A percentile compares a stretch with the other conserved stretches of the same genome.
These are phyloP conservation scores for Fusarium virguliforme DNA, from an alignment of 2,329 filamentous ascomycete species.

Conservation along the genomic window DNA sequence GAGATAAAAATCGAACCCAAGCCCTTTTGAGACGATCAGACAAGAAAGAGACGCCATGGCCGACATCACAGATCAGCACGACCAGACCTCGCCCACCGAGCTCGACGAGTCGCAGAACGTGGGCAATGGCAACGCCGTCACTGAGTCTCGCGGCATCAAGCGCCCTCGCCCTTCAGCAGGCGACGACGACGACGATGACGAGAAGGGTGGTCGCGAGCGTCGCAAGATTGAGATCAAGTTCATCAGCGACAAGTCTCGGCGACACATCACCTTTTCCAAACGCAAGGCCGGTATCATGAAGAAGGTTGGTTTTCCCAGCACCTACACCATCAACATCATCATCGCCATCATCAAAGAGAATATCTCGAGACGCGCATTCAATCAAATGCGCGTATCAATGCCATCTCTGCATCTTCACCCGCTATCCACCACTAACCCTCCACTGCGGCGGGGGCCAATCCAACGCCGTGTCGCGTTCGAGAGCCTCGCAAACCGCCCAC, in stretches of 20 bases:
- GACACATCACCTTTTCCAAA: conserved; percentile 99
- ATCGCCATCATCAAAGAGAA: not conserved
- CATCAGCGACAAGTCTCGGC: conserved; percentile 99
- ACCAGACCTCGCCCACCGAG: conserved; percentile 81
- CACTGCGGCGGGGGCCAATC: not conserved
- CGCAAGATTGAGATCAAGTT: conserved; percentile 99
- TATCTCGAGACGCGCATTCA: conserved; percentile 12
- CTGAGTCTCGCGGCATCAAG: conserved; percentile 89
- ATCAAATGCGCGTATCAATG: conserved; percentile 3
- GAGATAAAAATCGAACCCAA: conserved; percentile 46
- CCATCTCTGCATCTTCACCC: not conserved
- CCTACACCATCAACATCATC: conserved; percentile 10
- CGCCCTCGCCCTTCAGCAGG: conserved; percentile 85
- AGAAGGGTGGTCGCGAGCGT: conserved; percentile 97
- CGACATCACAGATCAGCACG: conserved; percentile 85
- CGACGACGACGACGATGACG: conserved; percentile 97
- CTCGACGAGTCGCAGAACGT: conserved; percentile 80
- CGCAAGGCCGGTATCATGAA: conserved; percentile 99
- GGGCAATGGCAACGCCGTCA: conserved; percentile 80
- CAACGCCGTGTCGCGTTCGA: conserved; percentile 27
- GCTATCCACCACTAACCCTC: not conserved
- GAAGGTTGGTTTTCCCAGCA: conserved; percentile 78
- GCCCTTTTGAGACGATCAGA: conserved; percentile 43
- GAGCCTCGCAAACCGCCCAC: conserved; percentile 14
- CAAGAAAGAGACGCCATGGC: conserved; percentile 68